These are phyloP conservation scores for Claviceps maximensis DNA, from an alignment of 2,329 filamentous ascomycete species.

Conservation along the genomic window DNA sequence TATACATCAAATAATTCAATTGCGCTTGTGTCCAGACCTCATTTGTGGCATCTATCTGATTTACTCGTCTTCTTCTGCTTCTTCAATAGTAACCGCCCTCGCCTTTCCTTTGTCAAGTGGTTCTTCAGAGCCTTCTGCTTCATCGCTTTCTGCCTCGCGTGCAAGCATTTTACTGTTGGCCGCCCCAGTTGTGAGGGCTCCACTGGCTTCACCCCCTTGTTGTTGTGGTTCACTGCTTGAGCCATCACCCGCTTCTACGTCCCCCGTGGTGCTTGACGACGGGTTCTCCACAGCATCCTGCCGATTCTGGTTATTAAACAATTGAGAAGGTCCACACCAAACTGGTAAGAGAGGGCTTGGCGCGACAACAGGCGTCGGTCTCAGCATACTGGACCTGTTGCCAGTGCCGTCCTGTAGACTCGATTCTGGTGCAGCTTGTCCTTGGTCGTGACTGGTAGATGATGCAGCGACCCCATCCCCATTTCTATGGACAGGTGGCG, in stretches of 20 bases:
- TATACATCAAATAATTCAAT: not conserved
- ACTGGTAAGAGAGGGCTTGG: slow-evolving; percentile 35
- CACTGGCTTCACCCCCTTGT: not conserved
- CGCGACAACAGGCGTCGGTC: slow-evolving; percentile 26
- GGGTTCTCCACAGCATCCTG: slow-evolving; percentile 12
- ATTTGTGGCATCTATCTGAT: not conserved
- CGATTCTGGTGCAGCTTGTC: not conserved
- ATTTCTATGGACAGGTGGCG: not conserved
- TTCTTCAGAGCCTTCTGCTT: not conserved
- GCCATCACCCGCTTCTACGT: not conserved
- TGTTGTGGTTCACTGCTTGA: not conserved
- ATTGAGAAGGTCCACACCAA: slow-evolving; percentile 37
- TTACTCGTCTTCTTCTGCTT: slow-evolving; percentile 24
- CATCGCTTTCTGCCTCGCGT: not conserved
- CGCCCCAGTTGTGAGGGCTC: not conserved
- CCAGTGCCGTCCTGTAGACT: not conserved
- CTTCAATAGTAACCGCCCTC: slow-evolving; percentile 33
- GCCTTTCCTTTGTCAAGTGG: slow-evolving; percentile 26
- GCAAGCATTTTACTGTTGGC: not conserved
- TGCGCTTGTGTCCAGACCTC: not conserved
- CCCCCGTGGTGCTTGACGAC: slow-evolving; percentile 3
- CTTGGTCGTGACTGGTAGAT: not conserved
- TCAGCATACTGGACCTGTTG: slow-evolving; percentile 2
- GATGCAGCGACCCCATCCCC: not conserved
- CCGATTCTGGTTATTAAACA: slow-evolving; percentile 26